Percentiles rank a stretch among this genome's conserved stretches.
Evolutionary conservation across 306 rosid species (phyloP).

Genomic region (Trichosanthes truncata): DNA sequence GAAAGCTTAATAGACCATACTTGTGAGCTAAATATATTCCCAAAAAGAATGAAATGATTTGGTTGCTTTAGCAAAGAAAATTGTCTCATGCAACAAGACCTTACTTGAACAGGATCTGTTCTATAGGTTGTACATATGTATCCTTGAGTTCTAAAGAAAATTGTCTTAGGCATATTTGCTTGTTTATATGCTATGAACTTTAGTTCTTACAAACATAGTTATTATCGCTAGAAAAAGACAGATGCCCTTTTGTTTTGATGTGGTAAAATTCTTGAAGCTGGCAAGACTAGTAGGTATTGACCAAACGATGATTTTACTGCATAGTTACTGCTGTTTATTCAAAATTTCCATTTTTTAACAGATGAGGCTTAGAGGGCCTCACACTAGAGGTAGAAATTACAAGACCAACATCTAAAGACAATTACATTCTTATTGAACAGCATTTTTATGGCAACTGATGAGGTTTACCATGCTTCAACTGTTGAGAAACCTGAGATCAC

Average conservation of each 20-base stretch:
- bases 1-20: background rate
- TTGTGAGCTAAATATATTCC: background rate
- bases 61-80: background rate
- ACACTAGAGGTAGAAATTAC: background rate
- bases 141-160: too few relatives aligned
- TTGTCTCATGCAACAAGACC: background rate
- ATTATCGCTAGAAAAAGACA: background rate
- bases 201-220: background rate
- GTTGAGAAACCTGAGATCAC: conserved; percentile 83
- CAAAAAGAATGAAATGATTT: background rate
- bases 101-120: background rate
- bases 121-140: too few relatives aligned
- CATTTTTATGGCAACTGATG: conserved; percentile 96
- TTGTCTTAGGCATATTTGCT: background rate
- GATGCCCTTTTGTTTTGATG: background rate
- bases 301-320: background rate
- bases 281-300: background rate
- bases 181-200: background rate
- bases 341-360: background rate
- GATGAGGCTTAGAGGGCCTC: background rate
- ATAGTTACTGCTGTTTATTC: background rate
- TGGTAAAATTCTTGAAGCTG: background rate
- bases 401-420: background rate
- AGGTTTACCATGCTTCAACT: conserved; percentile 95
- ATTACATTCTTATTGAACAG: conserved; percentile 26